Conservation (phyloP, 2,329 filamentous ascomycete genomes). For the Lizonia empirigonia region DNA sequence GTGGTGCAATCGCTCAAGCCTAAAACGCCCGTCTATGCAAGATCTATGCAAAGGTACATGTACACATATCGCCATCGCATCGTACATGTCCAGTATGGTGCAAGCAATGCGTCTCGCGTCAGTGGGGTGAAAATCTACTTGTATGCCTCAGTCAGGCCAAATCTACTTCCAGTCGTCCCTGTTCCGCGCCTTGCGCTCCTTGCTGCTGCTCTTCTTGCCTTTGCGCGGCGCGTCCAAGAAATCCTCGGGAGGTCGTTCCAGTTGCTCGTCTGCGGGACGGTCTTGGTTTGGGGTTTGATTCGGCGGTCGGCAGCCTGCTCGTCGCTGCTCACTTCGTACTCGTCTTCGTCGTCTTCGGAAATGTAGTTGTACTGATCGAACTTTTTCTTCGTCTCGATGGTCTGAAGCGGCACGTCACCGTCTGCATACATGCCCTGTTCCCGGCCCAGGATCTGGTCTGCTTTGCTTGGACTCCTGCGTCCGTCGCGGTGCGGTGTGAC, state of each 20-base stretch:
- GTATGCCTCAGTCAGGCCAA: too few relatives aligned
- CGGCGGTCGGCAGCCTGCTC: slow-evolving; percentile 35
- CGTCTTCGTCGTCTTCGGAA: slow-evolving; percentile 49
- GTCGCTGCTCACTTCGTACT: slow-evolving; percentile 41
- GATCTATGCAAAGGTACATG: slow-evolving; percentile 11
- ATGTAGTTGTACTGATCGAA: slow-evolving; percentile 46
- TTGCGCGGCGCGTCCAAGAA: slow-evolving; percentile 43
- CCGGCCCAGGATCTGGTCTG: slow-evolving; percentile 50
- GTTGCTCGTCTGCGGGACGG: slow-evolving; percentile 39
- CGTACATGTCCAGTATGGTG: background rate
- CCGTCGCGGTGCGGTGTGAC: slow-evolving; percentile 41
- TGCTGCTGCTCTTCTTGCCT: slow-evolving; percentile 35
- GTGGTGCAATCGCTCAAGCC: background rate
- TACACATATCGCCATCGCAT: slow-evolving; percentile 8
- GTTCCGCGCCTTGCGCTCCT: slow-evolving; percentile 24
- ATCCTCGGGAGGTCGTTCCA: slow-evolving; percentile 58
- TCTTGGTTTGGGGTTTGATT: slow-evolving; percentile 24
- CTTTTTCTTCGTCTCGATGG: slow-evolving; percentile 46
- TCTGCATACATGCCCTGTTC: slow-evolving; percentile 45
- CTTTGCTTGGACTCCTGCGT: slow-evolving; percentile 48
- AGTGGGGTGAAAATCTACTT: too few relatives aligned
- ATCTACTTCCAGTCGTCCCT: slow-evolving; percentile 43
- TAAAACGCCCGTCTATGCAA: slow-evolving; percentile 11
- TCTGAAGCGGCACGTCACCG: slow-evolving; percentile 50
- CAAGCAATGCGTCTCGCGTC: too few relatives aligned